phyloP scores from a whole-genome alignment of 2,329 filamentous ascomycete genomes.

The Aspergillus udagawae region DNA sequence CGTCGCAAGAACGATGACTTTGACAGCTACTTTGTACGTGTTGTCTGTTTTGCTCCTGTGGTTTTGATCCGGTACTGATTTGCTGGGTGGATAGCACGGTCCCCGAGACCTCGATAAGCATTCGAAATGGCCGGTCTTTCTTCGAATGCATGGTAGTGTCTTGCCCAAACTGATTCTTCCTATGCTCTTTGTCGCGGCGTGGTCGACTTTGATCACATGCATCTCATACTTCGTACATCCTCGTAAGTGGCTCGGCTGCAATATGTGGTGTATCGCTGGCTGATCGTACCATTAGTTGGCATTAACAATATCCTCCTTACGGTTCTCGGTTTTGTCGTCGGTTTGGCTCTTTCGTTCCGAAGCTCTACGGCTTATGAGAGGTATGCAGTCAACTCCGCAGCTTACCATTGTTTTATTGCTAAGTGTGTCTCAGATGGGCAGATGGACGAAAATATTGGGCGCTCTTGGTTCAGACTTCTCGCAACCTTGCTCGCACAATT shows the following conservation, averaged over 20 bases:
- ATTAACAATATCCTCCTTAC: constrained; percentile 69
- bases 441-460: constrained; percentile 64
- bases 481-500: constrained; percentile 64
- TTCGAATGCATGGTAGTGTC: constrained; percentile 73
- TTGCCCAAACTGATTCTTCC: constrained; percentile 71
- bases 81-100: constrained; percentile 20
- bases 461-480: constrained; percentile 51
- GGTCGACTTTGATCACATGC: constrained; percentile 63
- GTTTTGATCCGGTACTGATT: not conserved
- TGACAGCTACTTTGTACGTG: constrained; percentile 58
- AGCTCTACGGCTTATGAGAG: constrained; percentile 74
- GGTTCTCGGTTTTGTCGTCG: constrained; percentile 76
- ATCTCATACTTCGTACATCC: constrained; percentile 47
- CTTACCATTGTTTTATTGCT: not conserved
- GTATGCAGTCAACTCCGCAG: constrained; percentile 18
- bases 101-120: constrained; percentile 68
- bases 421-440: constrained; percentile 40
- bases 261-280: not conserved
- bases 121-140: constrained; percentile 71
- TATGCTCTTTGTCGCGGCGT: constrained; percentile 57
- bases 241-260: constrained; percentile 22
- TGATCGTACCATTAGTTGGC: constrained; percentile 36
- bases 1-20: constrained; percentile 43
- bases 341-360: constrained; percentile 72
- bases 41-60: not conserved